Conservation (phyloP, 2,329 filamentous ascomycete species). For the Diaporthe batatas region DNA sequence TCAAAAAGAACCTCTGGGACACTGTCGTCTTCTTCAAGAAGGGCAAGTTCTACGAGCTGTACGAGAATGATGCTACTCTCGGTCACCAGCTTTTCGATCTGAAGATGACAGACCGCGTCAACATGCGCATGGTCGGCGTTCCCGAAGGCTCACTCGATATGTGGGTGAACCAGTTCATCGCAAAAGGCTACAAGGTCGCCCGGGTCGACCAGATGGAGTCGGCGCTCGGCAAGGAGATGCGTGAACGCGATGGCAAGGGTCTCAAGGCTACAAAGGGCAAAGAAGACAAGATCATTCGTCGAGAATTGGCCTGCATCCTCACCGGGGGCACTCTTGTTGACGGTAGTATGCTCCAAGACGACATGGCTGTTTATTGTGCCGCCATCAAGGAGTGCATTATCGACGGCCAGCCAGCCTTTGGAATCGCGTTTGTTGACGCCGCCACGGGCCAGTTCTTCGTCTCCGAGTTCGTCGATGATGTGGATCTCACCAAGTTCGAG, state of each 20-base stretch:
- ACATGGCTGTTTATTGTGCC: slow-evolving; percentile 96
- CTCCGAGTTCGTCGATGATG: slow-evolving; percentile 92
- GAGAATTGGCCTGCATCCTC: slow-evolving; percentile 90
- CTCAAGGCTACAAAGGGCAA: slow-evolving; percentile 70
- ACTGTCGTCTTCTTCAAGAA: slow-evolving; percentile 99
- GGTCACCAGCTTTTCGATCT: slow-evolving; percentile 97
- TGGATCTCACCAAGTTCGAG: slow-evolving; percentile 95
- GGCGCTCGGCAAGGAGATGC: slow-evolving; percentile 96
- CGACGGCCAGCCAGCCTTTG: slow-evolving; percentile 85
- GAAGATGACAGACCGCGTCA: slow-evolving; percentile 97
- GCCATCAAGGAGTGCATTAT: slow-evolving; percentile 88
- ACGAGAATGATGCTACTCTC: slow-evolving; percentile 96
- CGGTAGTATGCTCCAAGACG: slow-evolving; percentile 95
- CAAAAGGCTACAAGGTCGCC: slow-evolving; percentile 97
- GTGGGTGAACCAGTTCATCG: slow-evolving; percentile 98
- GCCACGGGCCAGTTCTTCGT: slow-evolving; percentile 95
- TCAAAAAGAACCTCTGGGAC: slow-evolving; percentile 98
- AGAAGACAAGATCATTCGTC: slow-evolving; percentile 91
- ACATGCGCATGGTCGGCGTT: slow-evolving; percentile 99
- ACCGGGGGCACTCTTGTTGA: slow-evolving; percentile 95
- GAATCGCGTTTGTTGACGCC: slow-evolving; percentile 93
- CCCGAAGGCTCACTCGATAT: slow-evolving; percentile 95
- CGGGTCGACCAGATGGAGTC: slow-evolving; percentile 97
- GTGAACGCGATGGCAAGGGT: slow-evolving; percentile 80
- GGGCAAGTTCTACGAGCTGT: slow-evolving; percentile 98